Evolutionary conservation across 352 stramenopile species (phyloP), one percentile per base, ranked within the genome.

Genomic region (Phytophthora sp.): DNA sequence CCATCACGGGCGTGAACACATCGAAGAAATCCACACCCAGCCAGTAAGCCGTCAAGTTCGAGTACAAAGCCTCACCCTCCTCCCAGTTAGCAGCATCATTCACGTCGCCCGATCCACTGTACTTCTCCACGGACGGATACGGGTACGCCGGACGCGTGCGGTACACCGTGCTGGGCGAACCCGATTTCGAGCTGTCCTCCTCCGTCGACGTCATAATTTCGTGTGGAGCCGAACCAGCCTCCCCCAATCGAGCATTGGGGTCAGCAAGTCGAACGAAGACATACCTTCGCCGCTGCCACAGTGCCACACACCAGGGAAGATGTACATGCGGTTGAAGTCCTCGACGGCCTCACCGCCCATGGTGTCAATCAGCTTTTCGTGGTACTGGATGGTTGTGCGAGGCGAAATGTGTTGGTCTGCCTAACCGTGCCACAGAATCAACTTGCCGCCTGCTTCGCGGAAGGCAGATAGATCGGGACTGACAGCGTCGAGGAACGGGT

Each of bases 341-440:
- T 65, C 60, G 3, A 54, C 59, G 13, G 24, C 43, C 18, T 69
- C 53, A 8, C 39, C 58, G 13, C 72, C 72, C 67, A 80, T 77
- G 1, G 31, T 55, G 11, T 63, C 45, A 26, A 74, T 38, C 9
- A 77, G 41, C 21, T 62, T 69, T 30, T 80, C 72, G 28, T 80
- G 68, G 38, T 73, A 76, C 12, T 66, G 59, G 54, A 77, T 77
- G 8, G 67, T 77, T 12, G 64, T 72, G 44, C 58, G 63, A 3
- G 72, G 72, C 6, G 72, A 72, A 62, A 80, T 80, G 53, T 80
- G 67, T n/a, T 69, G 67, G 39, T 80, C 72, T 8, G 63, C 46
- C 67, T 59, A 77, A 12, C 72, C 63, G 41, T 80, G 67, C 62
- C 66, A 79, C 8, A 79, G 37, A 51, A 79, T 77, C 28, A 79